phyloP scores from a whole-genome alignment of 352 stramenopile genomes.

The Globisporangium sylvaticum region DNA sequence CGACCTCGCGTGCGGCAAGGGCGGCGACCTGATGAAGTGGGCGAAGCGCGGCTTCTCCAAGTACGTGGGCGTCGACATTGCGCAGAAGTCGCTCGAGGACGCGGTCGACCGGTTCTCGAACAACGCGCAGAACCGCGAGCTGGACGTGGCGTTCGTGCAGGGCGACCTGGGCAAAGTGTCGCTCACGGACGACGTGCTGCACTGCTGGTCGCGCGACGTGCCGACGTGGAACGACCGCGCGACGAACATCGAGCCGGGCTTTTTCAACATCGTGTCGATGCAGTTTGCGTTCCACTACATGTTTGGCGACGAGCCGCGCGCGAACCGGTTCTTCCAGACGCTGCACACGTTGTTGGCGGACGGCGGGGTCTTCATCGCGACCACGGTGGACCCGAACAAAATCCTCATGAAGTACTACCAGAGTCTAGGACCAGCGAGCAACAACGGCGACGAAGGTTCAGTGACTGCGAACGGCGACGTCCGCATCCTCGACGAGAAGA shows the following conservation, averaged over 20 bases:
- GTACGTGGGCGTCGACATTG: conserved; percentile 98
- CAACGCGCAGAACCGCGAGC: conserved; percentile 63
- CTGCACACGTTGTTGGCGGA: conserved; percentile 89
- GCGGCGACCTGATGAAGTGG: conserved; percentile 98
- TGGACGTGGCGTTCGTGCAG: conserved; percentile 78
- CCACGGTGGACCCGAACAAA: conserved; percentile 95
- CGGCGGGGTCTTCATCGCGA: conserved; percentile 95
- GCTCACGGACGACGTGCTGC: conserved; percentile 54
- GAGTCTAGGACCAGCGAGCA: conserved; percentile 26
- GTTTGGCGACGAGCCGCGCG: conserved; percentile 92
- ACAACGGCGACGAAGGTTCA: conserved; percentile 13
- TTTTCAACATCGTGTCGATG: conserved; percentile 97
- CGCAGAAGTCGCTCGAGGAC: conserved; percentile 94
- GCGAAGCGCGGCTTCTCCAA: conserved; percentile 84
- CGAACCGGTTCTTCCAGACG: conserved; percentile 92
- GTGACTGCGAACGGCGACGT: conserved; percentile 39
- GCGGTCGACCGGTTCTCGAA: conserved; percentile 83
- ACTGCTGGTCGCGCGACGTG: conserved; percentile 60
- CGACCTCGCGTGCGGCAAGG: conserved; percentile 98
- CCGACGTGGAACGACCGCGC: conserved; percentile 57
- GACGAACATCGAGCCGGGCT: conserved; percentile 29
- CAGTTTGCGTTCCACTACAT: conserved; percentile 99
- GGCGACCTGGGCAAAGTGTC: conserved; percentile 71
- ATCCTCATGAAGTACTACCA: conserved; percentile 85
- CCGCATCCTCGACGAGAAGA: conserved; percentile 64